These are phyloP conservation scores for Yamadazyma sp. DNA, from an alignment of 1,139 yeast genomes.

Conservation along the genomic window DNA sequence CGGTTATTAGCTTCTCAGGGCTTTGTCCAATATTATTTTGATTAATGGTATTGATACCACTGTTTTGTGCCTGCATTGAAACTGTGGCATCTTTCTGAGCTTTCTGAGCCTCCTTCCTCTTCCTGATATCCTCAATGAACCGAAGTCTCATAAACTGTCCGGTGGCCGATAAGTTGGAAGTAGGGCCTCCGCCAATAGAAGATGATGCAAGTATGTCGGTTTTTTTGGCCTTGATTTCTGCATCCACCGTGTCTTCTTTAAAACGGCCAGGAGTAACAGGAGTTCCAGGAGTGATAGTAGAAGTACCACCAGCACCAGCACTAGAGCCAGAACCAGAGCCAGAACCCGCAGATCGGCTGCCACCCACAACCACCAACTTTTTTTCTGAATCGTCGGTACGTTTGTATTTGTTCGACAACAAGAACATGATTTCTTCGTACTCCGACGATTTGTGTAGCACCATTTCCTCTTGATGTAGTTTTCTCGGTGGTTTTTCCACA, in stretches of 20 bases:
- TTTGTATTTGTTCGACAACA: conserved; percentile 42
- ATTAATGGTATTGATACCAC: conserved; percentile 45
- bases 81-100: conserved; percentile 42
- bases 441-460: conserved; percentile 74
- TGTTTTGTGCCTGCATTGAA: conserved; percentile 26
- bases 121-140: conserved; percentile 48
- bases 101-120: conserved; percentile 45
- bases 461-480: conserved; percentile 47
- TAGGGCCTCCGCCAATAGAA: conserved; percentile 15
- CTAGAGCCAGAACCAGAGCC: conserved; percentile 6
- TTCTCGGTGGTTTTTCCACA: conserved; percentile 42
- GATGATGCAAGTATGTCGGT: conserved; percentile 22
- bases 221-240: conserved; percentile 26
- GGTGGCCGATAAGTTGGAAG: conserved; percentile 22
- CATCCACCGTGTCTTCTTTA: conserved; percentile 21
- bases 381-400: conserved; percentile 40
- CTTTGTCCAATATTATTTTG: conserved; percentile 23
- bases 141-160: conserved; percentile 51
- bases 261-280: conserved; percentile 22
- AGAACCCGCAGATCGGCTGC: conserved; percentile 14
- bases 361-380: conserved; percentile 42
- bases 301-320: conserved; percentile 1
- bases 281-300: conserved; percentile 9
- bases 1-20: conserved; percentile 15
- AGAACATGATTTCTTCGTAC: conserved; percentile 84